Base-by-base conservation (phyloP, 257 asterid genomes). In the Petunia secreta region DNA sequence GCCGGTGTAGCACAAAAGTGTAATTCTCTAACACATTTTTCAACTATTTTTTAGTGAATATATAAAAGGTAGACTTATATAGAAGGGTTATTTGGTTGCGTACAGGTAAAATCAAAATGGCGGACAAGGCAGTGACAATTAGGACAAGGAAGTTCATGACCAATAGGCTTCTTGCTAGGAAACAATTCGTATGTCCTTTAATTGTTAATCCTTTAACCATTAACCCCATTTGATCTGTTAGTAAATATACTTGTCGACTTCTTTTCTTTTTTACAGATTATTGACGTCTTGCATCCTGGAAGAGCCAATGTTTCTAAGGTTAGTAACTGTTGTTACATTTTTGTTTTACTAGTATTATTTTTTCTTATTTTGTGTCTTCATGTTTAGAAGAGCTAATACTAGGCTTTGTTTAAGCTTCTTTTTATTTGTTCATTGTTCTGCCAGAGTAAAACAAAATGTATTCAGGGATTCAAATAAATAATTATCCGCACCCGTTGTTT, bases 271-370 rank as follows among this genome's bases (percentile, higher is more conserved):
- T 13, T 79, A 58, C 78, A 94, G 97, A 80, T 94, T 75, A 91
- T 94, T 79, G 98, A 94, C 79, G 97, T 94, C 57, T 83, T 94
- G 87, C 98, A 94, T 60, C 98, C 98, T 37, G 98, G 98, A 80
- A 85, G 97, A 82, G 84, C 98, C 2, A 94, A 94, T 85, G 96
- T 94, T 60, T 91, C 98, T 40, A 94, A 94, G 98, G 98, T 94
- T 34, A 63, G 64, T 25, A n/a, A 10, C 14, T 3, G 25, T 25
- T 25, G 25, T 25, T 25, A 25, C 25, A 25, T 25, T 25, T 25
- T 25, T 25, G 25, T 25, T 25, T 25, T 25, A 25, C 25, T 25
- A 25, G 25, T 25, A 25, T 25, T 25, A 25, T 25, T 25, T 25
- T 25, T 25, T 25, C 25, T 25, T 25, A 25, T 25, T 25, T 25